A percentile compares a stretch with the other conserved stretches of the same genome.
Conservation (phyloP, 78 protist genomes). For the Dictyostelium firmibasis region DNA sequence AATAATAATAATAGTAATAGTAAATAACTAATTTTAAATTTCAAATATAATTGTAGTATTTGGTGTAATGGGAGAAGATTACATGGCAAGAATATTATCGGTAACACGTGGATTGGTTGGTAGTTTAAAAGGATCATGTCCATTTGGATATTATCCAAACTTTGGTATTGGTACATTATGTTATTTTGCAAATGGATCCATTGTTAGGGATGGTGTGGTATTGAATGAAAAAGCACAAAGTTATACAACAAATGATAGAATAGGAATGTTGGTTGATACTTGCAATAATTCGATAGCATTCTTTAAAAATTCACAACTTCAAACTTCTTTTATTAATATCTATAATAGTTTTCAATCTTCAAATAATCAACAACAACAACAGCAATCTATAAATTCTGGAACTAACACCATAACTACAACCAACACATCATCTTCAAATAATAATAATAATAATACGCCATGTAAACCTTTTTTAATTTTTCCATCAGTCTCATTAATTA, state of each 20-base stretch:
- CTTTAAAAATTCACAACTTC: conserved; percentile 26
- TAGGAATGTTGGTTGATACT: conserved; percentile 67
- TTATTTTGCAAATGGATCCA: conserved; percentile 67
- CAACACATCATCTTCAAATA: neutral
- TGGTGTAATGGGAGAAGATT: conserved; percentile 33
- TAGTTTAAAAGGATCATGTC: conserved; percentile 54
- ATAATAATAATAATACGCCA: neutral
- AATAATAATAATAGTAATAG: neutral
- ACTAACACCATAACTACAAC: neutral
- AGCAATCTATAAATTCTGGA: neutral
- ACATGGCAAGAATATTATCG: conserved; percentile 22
- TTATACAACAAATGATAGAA: conserved; percentile 39
- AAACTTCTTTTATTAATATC: neutral
- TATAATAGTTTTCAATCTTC: neutral
- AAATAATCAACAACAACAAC: neutral
- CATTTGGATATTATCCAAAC: conserved; percentile 49
- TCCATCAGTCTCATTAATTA: conserved; percentile 48
- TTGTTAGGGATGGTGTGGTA: conserved; percentile 27
- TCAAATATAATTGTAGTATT: conserved; percentile 1
- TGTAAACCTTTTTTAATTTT: neutral
- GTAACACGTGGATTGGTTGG: conserved; percentile 26
- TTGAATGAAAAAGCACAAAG: neutral
- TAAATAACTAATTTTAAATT: no score
- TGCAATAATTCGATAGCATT: conserved; percentile 26
- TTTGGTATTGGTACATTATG: conserved; percentile 63